Evolutionary conservation across 2,329 filamentous ascomycete species (phyloP).

Genomic region (Didymella lethalis): DNA sequence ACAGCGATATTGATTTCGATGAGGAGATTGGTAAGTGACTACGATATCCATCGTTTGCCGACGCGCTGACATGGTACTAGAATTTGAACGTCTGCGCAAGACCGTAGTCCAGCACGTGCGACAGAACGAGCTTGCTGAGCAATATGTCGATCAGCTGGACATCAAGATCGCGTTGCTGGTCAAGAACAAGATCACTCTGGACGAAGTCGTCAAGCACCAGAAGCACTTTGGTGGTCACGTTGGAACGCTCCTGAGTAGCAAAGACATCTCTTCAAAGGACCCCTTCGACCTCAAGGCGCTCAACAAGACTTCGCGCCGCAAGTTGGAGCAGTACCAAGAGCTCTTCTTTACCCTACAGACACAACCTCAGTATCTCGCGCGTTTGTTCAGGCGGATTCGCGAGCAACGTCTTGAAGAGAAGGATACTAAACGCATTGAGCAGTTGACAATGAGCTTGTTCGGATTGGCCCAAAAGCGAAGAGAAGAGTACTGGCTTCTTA

Average conservation of each 20-base stretch:
- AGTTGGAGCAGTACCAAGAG: slow-evolving; percentile 96
- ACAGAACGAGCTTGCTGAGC: slow-evolving; percentile 95
- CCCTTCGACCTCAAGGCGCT: slow-evolving; percentile 96
- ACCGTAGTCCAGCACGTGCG: slow-evolving; percentile 96
- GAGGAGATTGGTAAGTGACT: slow-evolving; percentile 73
- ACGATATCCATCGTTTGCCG: too few species aligned
- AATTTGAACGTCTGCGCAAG: slow-evolving; percentile 93
- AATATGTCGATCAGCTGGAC: slow-evolving; percentile 97
- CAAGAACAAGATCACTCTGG: slow-evolving; percentile 99
- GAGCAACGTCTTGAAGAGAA: slow-evolving; percentile 88
- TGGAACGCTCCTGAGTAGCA: slow-evolving; percentile 83
- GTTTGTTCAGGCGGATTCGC: slow-evolving; percentile 83
- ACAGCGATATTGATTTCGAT: slow-evolving; percentile 98
- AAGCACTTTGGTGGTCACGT: slow-evolving; percentile 93
- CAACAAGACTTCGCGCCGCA: slow-evolving; percentile 95
- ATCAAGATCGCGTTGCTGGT: slow-evolving; percentile 98
- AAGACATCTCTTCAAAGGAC: slow-evolving; percentile 86
- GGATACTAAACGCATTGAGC: slow-evolving; percentile 90
- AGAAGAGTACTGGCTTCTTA: slow-evolving; percentile 96
- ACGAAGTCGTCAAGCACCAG: slow-evolving; percentile 96
- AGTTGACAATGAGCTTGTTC: slow-evolving; percentile 94
- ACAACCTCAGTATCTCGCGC: slow-evolving; percentile 90
- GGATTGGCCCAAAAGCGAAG: slow-evolving; percentile 96
- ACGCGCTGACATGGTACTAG: slow-evolving; percentile 51
- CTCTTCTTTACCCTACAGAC: slow-evolving; percentile 97